Conservation (phyloP, 768 basidiomycete species). For the Daedalea quercina region DNA sequence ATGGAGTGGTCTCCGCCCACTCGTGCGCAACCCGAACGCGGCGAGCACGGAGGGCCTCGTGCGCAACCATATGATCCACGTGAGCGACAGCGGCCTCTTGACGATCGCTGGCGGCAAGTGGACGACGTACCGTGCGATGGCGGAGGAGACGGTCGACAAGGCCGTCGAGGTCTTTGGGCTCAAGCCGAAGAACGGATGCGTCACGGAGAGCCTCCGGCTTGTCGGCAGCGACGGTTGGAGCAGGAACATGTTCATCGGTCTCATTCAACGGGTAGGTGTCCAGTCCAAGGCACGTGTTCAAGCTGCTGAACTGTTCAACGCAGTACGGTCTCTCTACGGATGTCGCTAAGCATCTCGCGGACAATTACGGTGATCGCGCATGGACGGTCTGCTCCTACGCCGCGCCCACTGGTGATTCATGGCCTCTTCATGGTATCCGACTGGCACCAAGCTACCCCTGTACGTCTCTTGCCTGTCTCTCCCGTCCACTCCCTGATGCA, state of each 20-base stretch:
- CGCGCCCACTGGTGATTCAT: conserved; percentile 64
- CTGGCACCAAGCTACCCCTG: conserved; percentile 73
- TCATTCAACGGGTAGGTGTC: conserved; percentile 76
- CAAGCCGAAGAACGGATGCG: conserved; percentile 52
- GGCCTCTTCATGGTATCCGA: conserved; percentile 83
- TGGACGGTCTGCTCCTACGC: conserved; percentile 89
- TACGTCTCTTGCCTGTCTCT: conserved; percentile 17
- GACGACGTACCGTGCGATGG: conserved; percentile 97
- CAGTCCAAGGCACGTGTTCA: background rate
- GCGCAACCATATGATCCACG: conserved; percentile 88
- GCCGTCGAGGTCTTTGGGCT: conserved; percentile 78
- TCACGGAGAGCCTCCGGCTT: conserved; percentile 75
- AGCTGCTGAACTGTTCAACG: background rate
- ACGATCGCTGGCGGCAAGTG: conserved; percentile 98
- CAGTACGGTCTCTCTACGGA: conserved; percentile 89
- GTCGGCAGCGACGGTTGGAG: conserved; percentile 94
- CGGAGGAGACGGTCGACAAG: conserved; percentile 86
- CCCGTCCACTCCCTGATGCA: background rate
- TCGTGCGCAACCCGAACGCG: conserved; percentile 76
- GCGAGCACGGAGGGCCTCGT: conserved; percentile 83
- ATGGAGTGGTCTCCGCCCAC: conserved; percentile 88
- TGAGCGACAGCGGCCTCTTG: conserved; percentile 72
- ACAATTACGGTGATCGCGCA: conserved; percentile 92
- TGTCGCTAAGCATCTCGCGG: conserved; percentile 89
- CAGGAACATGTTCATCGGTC: conserved; percentile 92